A percentile compares a stretch with the other conserved stretches of the same genome.
Conservation (phyloP, 2,329 filamentous ascomycete species). For the Sarocladium kiliense region DNA sequence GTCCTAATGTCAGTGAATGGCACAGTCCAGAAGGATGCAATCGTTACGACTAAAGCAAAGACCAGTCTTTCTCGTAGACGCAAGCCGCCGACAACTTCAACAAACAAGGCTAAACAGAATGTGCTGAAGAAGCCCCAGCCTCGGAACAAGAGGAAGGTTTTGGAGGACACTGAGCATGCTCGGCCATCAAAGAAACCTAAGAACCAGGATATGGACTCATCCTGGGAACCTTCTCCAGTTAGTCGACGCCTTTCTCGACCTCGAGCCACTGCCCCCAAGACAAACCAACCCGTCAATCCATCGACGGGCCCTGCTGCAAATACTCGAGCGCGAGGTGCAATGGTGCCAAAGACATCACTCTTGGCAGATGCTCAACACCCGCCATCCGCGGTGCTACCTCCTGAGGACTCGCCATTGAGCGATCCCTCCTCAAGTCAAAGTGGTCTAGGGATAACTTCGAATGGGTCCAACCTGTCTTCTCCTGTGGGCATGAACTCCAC, state of each 20-base stretch:
- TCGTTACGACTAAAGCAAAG: no score
- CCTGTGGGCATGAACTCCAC: not conserved
- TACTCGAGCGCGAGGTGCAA: not conserved
- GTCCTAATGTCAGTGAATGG: no score
- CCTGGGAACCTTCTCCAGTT: not conserved
- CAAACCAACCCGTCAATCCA: not conserved
- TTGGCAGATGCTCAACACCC: not conserved
- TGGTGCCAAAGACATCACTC: not conserved
- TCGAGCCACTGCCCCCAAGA: not conserved
- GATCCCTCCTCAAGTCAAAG: not conserved
- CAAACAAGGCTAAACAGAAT: not conserved
- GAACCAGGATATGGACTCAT: not conserved
- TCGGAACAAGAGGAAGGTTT: not conserved
- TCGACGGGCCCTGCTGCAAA: not conserved
- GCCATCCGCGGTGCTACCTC: no score
- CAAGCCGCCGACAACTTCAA: no score
- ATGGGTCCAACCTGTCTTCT: not conserved
- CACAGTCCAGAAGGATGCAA: no score
- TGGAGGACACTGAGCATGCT: no score
- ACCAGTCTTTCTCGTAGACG: no score
- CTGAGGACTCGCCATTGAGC: not conserved
- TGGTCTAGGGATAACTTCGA: not conserved
- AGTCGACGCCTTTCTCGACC: not conserved
- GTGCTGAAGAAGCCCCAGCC: not conserved
- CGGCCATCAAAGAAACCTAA: not conserved